phyloP scores from a whole-genome alignment of 768 basidiomycete species.

The Mycena capillaripes region DNA sequence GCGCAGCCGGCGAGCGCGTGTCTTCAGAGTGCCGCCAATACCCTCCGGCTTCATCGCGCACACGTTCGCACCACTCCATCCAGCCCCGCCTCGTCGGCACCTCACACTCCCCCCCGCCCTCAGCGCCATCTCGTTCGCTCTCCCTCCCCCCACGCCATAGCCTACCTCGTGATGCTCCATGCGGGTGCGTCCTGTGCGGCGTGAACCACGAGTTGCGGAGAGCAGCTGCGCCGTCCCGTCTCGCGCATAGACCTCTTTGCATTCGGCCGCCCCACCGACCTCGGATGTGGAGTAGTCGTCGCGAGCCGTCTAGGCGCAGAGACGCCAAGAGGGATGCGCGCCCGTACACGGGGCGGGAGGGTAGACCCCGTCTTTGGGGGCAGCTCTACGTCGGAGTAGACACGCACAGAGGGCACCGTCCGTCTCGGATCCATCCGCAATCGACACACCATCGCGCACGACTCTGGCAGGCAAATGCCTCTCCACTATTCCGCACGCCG shows the following conservation, averaged over 20 bases:
- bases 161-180: background rate
- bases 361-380: background rate
- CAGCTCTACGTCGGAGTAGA: constrained; percentile 1
- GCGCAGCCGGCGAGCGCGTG: too few relatives aligned
- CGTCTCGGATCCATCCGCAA: too few relatives aligned
- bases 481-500: too few relatives aligned
- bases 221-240: constrained; percentile 12
- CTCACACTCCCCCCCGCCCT: background rate
- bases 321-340: constrained; percentile 4
- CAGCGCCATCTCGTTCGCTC: background rate
- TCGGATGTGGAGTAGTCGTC: constrained; percentile 13
- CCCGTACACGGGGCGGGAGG: constrained; percentile 3
- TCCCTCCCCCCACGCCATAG: background rate
- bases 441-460: too few relatives aligned
- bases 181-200: background rate
- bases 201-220: background rate
- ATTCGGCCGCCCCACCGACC: constrained; percentile 17
- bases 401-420: constrained; percentile 1
- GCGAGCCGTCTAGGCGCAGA: constrained; percentile 13
- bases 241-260: constrained; percentile 14
- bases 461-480: too few relatives aligned
- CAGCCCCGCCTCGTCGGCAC: background rate
- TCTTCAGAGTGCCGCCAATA: too few relatives aligned
- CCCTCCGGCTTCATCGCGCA: background rate
- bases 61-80: background rate